A percentile compares a stretch with the other conserved stretches of the same genome.
phyloP scores from a whole-genome alignment of 2,329 filamentous ascomycete species.

The Colletotrichum tropicicola region DNA sequence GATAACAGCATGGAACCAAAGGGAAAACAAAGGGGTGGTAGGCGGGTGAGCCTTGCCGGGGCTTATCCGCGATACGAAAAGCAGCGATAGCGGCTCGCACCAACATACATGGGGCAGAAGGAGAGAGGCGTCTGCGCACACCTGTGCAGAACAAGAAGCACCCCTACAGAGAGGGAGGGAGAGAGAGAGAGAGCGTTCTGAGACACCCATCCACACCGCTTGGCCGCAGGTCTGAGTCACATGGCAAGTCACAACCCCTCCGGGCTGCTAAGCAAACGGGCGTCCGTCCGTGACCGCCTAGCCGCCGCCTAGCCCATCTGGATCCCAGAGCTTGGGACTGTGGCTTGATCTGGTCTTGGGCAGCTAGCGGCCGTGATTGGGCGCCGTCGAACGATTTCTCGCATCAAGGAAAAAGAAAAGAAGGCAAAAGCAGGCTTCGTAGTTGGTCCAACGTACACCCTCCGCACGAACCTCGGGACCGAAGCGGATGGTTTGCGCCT shows the following conservation, averaged over 20 bases:
- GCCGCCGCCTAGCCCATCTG: neutral
- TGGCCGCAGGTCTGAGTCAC: slow-evolving; percentile 27
- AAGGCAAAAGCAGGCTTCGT: slow-evolving; percentile 21
- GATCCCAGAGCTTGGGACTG: slow-evolving; percentile 15
- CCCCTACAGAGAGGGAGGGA: neutral
- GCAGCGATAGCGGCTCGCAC: neutral
- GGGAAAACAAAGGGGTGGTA: neutral
- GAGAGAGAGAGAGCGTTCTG: neutral
- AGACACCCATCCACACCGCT: slow-evolving; percentile 31
- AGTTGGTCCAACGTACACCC: neutral
- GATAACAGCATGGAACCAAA: neutral
- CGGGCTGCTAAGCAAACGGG: slow-evolving; percentile 11
- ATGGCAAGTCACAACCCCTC: slow-evolving; percentile 29
- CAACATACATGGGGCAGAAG: neutral
- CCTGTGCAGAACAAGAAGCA: neutral
- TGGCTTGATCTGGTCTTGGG: slow-evolving; percentile 19
- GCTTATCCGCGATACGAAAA: slow-evolving; percentile 16
- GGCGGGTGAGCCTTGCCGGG: neutral
- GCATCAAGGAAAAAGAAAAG: too few relatives aligned
- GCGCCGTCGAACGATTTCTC: neutral
- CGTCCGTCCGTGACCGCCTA: slow-evolving; percentile 22
- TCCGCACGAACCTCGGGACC: neutral
- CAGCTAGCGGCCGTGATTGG: slow-evolving; percentile 2
- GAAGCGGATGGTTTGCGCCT: neutral
- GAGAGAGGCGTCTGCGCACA: slow-evolving; percentile 11